Base-by-base conservation (phyloP, 2,329 filamentous ascomycete genomes). In the Fusarium praegraminearum region DNA sequence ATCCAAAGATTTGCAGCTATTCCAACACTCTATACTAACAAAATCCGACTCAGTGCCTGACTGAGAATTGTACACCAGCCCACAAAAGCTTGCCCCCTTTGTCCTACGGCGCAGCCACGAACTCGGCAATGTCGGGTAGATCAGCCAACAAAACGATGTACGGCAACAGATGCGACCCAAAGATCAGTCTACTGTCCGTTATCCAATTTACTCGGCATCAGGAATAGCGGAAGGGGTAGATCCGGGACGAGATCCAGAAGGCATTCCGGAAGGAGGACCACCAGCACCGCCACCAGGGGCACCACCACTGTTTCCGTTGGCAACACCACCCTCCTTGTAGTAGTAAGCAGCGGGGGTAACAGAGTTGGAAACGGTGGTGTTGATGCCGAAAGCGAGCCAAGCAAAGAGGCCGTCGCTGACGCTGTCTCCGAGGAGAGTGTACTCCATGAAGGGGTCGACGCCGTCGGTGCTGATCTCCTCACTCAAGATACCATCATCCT, bases 371-470 rank as follows among this genome's bases (percentile, higher is more conserved):
- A 28, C 47, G 11, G 73, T 73, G 11, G 76, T 73, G 67, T 86
- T 83, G 45, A 88, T 81, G 8, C 83, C 86, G 41, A 88, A 78
- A 4, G 82, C 80, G 55, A 89, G 83, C 86, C 86, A 89, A 3
- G 81, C 85, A 52, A 88, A 81, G 35, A 89, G 70, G 22, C 87
- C 87, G 32, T 88, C 85, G 1, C 73, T 67, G 13, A 87, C 70
- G 28, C 78, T 77, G 33, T 89, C 84, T 1, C 88, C 87, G 5
- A 90, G 81, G 5, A 85, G 80, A 13, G 86, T 83, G 67, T 89
- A 90, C 73, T 89, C 82, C 67, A 89, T 80, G 69, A 90, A 78
- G 1, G 88, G 88, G 65, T 89, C 86, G 51, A 86, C 85, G 30
- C 82, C 82, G 4, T 82, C 83, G 2, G 71, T 74, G 36, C 83